Percentiles rank a stretch among this genome's conserved stretches.
Evolutionary conservation across 2,329 filamentous ascomycete genomes (phyloP).

Genomic region (Ceratocystis cubensis): DNA sequence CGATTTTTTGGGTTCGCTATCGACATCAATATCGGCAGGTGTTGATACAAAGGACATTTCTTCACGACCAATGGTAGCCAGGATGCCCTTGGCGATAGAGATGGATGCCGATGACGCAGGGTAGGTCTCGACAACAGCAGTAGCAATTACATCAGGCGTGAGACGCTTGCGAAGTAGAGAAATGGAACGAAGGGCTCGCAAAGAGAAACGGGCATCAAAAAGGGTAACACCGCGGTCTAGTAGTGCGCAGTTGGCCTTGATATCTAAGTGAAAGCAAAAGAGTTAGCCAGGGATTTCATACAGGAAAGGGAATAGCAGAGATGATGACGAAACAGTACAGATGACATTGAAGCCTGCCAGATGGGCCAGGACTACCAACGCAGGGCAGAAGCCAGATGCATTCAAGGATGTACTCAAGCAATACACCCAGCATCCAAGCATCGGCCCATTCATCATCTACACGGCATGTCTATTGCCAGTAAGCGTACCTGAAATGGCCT

Average conservation of each 20-base stretch:
- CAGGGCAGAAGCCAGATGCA: background rate
- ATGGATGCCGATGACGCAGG: slow-evolving; percentile 48
- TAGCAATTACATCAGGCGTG: slow-evolving; percentile 65
- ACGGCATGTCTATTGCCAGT: no score
- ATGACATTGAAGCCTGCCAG: background rate
- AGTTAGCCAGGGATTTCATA: slow-evolving; percentile 22
- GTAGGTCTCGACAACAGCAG: slow-evolving; percentile 72
- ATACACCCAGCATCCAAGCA: no score
- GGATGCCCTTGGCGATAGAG: slow-evolving; percentile 54
- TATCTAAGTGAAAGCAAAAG: slow-evolving; percentile 47
- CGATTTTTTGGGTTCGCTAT: slow-evolving; percentile 42
- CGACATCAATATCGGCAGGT: slow-evolving; percentile 60
- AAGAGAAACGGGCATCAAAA: slow-evolving; percentile 90
- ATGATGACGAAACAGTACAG: background rate
- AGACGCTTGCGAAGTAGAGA: slow-evolving; percentile 89
- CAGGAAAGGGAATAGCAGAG: background rate
- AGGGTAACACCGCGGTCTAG: slow-evolving; percentile 83
- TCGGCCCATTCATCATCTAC: no score
- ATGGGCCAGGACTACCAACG: background rate
- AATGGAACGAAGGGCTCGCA: slow-evolving; percentile 87
- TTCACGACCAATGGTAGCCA: slow-evolving; percentile 56
- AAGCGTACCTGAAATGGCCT: slow-evolving; percentile 46
- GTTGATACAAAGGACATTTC: slow-evolving; percentile 44
- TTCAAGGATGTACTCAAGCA: no score
- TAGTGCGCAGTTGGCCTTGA: slow-evolving; percentile 85